Evolutionary conservation across 2,329 filamentous ascomycete genomes (phyloP), one percentile per base, ranked within the genome.

Genomic region (Passalora sequoiae): DNA sequence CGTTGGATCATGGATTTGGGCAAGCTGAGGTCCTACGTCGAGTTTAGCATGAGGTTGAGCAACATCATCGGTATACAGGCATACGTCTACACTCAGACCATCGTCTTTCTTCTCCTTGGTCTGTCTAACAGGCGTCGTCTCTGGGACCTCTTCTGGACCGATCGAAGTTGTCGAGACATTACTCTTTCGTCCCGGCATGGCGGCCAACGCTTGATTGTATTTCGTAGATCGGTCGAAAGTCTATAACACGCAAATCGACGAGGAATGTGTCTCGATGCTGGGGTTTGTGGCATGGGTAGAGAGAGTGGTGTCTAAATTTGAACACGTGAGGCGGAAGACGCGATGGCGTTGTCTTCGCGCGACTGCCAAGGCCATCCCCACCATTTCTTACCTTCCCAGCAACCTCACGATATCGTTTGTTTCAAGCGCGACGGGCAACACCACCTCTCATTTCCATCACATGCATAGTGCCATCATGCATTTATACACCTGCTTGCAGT

Each of bases 1-100:
- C 86, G 76, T 40, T 84, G 84, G 53, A 91, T 82, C 66, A 91
- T 88, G 5, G 84, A 88, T 60, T 86, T 88, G 22, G 86, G 86
- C 10, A 92, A 73, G 49, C 25, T 54, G n/a, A 53, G 43, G 24
- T 53, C 50, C 50, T 53, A 24, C 16, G 15, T 7, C 6, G 16
- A 13, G 19, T 20, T 43, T 9, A 32, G 17, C 16, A 37, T 9
- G 0, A 13, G 15, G 27, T 15, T 36, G 6, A 27, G 20, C 35
- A 13, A 17, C 10, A n/a, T 17, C 6, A 19, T 4, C 8, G 7
- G 17, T 6, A 35, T 16, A 29, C 8, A 16, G n/a, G 44, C 46
- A 28, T 56, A 70, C 70, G 49, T 73, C 70, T 17, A 73, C 65
- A 49, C 66, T 68, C 30, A 72, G 43, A 5, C 65, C 60, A 43